A percentile compares a stretch with the other conserved stretches of the same genome.
Evolutionary conservation across 2,329 filamentous ascomycete genomes (phyloP).

Genomic region (Penicillium sp.): DNA sequence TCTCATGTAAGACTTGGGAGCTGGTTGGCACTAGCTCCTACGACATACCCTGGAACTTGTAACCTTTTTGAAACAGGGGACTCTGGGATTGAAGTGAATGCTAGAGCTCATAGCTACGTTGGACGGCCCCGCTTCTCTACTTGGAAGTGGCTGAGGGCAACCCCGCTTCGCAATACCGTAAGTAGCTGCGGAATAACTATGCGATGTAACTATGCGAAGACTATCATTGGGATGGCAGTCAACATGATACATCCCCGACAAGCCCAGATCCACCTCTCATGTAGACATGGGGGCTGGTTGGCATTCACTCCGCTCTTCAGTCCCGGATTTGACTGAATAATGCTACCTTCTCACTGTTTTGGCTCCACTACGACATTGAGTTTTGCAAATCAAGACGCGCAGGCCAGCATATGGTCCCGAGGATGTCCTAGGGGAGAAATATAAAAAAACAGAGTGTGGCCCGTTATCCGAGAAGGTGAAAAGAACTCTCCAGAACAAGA

Average conservation of each 20-base stretch:
- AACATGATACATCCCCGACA: background rate
- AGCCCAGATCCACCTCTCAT: background rate
- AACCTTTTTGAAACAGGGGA: background rate
- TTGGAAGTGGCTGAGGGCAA: background rate
- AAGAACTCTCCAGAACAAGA: background rate
- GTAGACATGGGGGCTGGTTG: background rate
- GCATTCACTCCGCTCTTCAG: background rate
- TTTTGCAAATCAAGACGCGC: background rate
- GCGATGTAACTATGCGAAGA: background rate
- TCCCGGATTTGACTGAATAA: background rate
- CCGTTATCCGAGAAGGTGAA: background rate
- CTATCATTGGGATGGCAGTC: background rate
- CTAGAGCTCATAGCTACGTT: background rate
- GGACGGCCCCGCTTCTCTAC: background rate
- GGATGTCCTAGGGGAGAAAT: background rate
- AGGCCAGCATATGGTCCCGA: background rate
- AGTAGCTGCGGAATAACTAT: background rate
- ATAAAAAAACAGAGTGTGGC: background rate
- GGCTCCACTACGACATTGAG: background rate
- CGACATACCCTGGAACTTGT: background rate
- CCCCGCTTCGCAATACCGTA: background rate
- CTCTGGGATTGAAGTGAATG: background rate
- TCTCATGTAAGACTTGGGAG: too few relatives aligned
- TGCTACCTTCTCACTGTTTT: background rate
- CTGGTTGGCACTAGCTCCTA: too few relatives aligned